Percentiles rank a stretch among this genome's conserved stretches.
These are phyloP conservation scores for Jaenimonas drosophilae DNA, from an alignment of 208 protist genomes.

Conservation along the genomic window DNA sequence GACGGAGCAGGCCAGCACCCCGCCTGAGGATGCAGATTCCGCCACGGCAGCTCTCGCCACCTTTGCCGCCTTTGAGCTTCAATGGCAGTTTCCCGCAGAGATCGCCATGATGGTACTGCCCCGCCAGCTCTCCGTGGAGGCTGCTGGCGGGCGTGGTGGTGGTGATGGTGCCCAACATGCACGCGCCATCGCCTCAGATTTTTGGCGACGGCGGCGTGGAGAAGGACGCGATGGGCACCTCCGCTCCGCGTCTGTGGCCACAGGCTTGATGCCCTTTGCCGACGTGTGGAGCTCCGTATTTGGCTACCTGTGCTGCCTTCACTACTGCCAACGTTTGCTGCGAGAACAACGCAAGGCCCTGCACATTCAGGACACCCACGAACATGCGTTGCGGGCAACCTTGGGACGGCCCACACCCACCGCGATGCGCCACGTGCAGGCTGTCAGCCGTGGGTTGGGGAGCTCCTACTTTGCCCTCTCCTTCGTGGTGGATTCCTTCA, in stretches of 20 bases:
- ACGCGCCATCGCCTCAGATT: slow-evolving; percentile 37
- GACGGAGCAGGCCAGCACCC: not conserved
- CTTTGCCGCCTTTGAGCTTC: slow-evolving; percentile 65
- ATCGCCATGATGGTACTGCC: slow-evolving; percentile 55
- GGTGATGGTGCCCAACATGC: slow-evolving; percentile 35
- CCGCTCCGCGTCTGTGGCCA: not conserved
- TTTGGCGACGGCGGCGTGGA: slow-evolving; percentile 55
- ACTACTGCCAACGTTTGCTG: slow-evolving; percentile 60
- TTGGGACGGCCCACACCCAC: slow-evolving; percentile 9
- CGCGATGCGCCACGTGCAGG: slow-evolving; percentile 9
- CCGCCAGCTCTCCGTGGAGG: slow-evolving; percentile 26
- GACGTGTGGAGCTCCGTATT: slow-evolving; percentile 79
- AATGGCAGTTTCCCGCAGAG: slow-evolving; percentile 43
- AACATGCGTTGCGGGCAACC: slow-evolving; percentile 18
- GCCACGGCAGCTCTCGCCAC: slow-evolving; percentile 32
- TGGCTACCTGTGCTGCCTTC: slow-evolving; percentile 72
- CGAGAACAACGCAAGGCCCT: slow-evolving; percentile 50
- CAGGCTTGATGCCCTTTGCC: slow-evolving; percentile 4
- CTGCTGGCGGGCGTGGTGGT: not conserved
- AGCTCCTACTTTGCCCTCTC: slow-evolving; percentile 70
- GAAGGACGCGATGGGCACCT: not conserved
- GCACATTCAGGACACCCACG: slow-evolving; percentile 35
- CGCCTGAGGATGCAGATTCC: not conserved
- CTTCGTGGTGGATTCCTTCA: slow-evolving; percentile 63
- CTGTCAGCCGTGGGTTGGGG: slow-evolving; percentile 37